Evolutionary conservation across 495 filamentous ascomycete genomes (phyloP), one percentile per base, ranked within the genome.

Genomic region (Diplogelasinospora grovesii): DNA sequence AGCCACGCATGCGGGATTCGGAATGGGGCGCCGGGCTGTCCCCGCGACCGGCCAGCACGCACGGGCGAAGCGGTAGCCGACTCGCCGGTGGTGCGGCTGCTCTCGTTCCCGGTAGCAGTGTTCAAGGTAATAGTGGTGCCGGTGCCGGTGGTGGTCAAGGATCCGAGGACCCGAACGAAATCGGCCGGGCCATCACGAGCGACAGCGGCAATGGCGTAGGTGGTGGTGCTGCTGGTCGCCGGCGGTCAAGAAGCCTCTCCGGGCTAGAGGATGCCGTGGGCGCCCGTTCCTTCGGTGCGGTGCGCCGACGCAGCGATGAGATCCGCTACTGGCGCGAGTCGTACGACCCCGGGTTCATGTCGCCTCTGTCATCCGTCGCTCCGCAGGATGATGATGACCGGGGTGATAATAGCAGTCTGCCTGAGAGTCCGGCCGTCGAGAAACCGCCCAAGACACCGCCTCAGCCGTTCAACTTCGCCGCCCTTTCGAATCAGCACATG

Each of bases 311-410:
- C 11, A 76, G 73, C 45, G 74, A 76, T 28, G 74, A 78, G 52
- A 75, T 77, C 18, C 70, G 71, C 15, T 75, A 71, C 45, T 77
- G 73, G 73, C 63, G 73, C 28, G 68, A 72, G 51, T 74, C 71
- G 16, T 73, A 70, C 43, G 64, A 68, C 22, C 60, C 60, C 7
- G 61, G 59, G 1, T 57, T 66, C 30, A 46, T 69, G 39, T 76
- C 73, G 5, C 65, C 70, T 10, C 48, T 73, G 33, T 66, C 69
- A 19, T 73, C 69, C 4, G 67, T 65, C 15, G 57, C 60, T 7
- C 63, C 48, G 6, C 53, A 51, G n/a, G 57, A 63, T 30, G 69
- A 70, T 18, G 66, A 69, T 18, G 51, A 54, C 6, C 60, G 43
- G 27, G 39, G 54, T n/a, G 43, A 46, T 4, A 65, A 69, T 14